Percentiles rank a stretch among this genome's conserved stretches.
Evolutionary conservation across 225 moss, liverwort and hornwort species (phyloP).

Genomic region (Pseudisothecium myosuroides): DNA sequence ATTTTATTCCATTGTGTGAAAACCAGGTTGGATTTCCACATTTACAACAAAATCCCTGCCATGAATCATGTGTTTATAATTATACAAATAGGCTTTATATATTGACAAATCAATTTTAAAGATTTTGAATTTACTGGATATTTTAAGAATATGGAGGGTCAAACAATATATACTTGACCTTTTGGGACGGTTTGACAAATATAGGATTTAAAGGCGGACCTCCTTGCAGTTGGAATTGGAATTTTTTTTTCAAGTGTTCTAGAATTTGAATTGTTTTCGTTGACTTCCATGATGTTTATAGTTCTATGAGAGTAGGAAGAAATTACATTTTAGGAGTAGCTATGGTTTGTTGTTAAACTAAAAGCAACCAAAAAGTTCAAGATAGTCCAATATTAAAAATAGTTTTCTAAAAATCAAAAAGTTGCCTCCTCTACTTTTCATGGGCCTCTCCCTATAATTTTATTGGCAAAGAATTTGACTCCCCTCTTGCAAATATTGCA

Average conservation of each 20-base stretch:
- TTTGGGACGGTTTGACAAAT: accelerated
- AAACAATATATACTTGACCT: neutral
- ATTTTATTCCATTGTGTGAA: neutral
- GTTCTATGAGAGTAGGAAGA: accelerated
- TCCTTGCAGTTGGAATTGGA: accelerated
- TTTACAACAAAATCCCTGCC: conserved; percentile 18
- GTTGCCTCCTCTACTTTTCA: neutral
- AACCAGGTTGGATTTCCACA: neutral
- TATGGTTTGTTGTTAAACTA: neutral
- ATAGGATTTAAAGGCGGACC: neutral
- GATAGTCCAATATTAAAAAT: too few relatives aligned
- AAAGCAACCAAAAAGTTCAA: neutral
- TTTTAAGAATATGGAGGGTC: too few relatives aligned
- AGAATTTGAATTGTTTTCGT: neutral
- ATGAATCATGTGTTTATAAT: neutral
- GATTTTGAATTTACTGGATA: neutral
- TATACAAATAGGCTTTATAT: neutral
- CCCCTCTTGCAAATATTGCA: neutral
- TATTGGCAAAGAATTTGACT: neutral
- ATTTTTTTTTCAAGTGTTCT: too few relatives aligned
- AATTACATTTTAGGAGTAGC: neutral
- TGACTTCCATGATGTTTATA: neutral
- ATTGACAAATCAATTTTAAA: neutral
- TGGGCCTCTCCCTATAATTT: neutral
- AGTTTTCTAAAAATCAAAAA: accelerated